These are phyloP conservation scores for Microbotryum intermedium DNA, from an alignment of 1,284 basidiomycete genomes.

Conservation along the genomic window DNA sequence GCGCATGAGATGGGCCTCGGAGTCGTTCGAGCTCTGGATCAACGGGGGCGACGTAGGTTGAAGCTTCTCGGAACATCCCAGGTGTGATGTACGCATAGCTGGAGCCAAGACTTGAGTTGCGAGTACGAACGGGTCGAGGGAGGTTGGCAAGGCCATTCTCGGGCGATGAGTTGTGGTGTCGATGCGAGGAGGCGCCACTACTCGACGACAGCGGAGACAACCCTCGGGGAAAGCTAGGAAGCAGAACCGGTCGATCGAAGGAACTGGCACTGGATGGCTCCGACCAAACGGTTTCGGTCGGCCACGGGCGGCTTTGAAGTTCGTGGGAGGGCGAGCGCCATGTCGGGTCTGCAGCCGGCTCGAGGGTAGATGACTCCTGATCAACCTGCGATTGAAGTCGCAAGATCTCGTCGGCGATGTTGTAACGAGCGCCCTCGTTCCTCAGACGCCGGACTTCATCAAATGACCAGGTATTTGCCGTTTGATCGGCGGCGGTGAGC, in stretches of 20 bases:
- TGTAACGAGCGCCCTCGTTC: constrained; percentile 7
- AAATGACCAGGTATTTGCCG: constrained; percentile 5
- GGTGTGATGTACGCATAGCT: no score
- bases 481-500: background rate
- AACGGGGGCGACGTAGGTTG: no score
- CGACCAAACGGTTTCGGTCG: background rate
- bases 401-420: constrained; percentile 25
- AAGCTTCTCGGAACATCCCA: no score
- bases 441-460: constrained; percentile 8
- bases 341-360: background rate
- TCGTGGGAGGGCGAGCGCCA: background rate
- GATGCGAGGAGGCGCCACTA: no score
- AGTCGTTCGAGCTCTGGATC: no score
- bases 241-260: background rate
- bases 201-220: background rate
- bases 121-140: no score
- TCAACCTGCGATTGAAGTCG: constrained; percentile 8
- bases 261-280: background rate
- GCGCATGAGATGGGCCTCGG: no score
- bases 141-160: no score
- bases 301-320: background rate
- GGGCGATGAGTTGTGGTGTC: no score
- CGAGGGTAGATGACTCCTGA: background rate
- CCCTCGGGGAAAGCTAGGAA: background rate
- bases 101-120: no score